phyloP scores from a whole-genome alignment of 2,329 filamentous ascomycete species.

The Dothistroma pini region DNA sequence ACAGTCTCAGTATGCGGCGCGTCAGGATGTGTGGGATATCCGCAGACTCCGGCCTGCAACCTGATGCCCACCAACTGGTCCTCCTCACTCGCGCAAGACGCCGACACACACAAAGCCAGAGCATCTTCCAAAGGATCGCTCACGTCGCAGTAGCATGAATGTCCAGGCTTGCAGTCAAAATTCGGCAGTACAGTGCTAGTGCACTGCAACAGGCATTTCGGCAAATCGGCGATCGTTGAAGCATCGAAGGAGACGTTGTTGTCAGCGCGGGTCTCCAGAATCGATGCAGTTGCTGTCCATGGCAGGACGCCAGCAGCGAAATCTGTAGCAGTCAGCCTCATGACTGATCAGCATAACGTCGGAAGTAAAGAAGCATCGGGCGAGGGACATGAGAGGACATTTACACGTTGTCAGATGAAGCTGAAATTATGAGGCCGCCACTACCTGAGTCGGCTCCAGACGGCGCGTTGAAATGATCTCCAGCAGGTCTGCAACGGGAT shows the following conservation, averaged over 20 bases:
- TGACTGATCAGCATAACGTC: neutral
- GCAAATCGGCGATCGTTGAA: neutral
- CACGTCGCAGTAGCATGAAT: neutral
- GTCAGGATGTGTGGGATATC: neutral
- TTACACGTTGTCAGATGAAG: neutral
- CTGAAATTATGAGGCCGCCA: neutral
- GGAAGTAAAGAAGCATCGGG: neutral
- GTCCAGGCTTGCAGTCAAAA: constrained; percentile 4
- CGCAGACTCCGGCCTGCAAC: constrained; percentile 3
- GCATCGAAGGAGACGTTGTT: neutral
- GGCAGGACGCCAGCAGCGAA: neutral
- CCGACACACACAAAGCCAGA: neutral
- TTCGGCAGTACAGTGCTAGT: constrained; percentile 5
- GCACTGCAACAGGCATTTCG: constrained; percentile 6
- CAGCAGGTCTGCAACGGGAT: neutral
- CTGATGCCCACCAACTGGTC: constrained; percentile 1
- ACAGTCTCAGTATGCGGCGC: neutral
- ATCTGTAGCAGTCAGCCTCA: neutral
- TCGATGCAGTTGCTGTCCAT: neutral
- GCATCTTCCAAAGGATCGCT: constrained; percentile 1
- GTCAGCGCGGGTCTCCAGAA: neutral
- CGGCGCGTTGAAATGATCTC: neutral
- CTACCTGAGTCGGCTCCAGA: neutral
- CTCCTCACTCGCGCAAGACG: neutral
- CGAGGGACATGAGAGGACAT: neutral